Base-by-base conservation (phyloP, 768 basidiomycete species). In the Fibroporia radiculosa region DNA sequence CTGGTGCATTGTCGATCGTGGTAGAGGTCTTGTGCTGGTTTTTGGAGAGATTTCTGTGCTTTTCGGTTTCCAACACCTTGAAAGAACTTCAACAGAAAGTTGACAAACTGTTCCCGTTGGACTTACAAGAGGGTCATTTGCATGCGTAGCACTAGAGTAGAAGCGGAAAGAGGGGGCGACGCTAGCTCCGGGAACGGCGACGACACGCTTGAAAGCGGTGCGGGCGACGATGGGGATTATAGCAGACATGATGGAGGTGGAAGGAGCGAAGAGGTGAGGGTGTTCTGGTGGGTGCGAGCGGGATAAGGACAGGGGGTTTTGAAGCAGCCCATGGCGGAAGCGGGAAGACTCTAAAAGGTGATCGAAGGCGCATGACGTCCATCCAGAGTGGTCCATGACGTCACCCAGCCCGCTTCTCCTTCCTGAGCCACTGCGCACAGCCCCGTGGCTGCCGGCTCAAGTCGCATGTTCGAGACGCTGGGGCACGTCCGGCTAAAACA, bases 1-100 rank as follows among this genome's bases (percentile, higher is more conserved):
- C 66, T 3, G 66, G 66, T 13, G 64, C 64, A 29, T 59, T 52
- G 18, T 53, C 40, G 4, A 45, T 40, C 25, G 63, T 56, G 13
- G 64, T 60, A 2, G 66, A 67, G 2, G 61, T 63, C 41, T 58
- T 50, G 49, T 66, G 64, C 44, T 67, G 66, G 40, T 52, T 44
- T 25, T 56, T 58, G 32, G 40, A 44, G 35, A 67, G 31, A 49
- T 67, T 67, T 11, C 59, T 58, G 16, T 48, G 53, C 48, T 67
- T 67, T 55, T 67, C 66, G 13, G 27, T 33, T 43, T 66, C 66
- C 19, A 66, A 56, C 6, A 60, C 47, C 62, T 65, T 32, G 6
- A 25, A 5, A 26, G 6, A 1, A 22, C 6, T 26, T 13, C 0
- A 19, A 11, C 34, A 32, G 23, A n/a, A n/a, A n/a, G 27, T 27